phyloP scores from a whole-genome alignment of 768 basidiomycete species.

The Cystobasidium ongulense region DNA sequence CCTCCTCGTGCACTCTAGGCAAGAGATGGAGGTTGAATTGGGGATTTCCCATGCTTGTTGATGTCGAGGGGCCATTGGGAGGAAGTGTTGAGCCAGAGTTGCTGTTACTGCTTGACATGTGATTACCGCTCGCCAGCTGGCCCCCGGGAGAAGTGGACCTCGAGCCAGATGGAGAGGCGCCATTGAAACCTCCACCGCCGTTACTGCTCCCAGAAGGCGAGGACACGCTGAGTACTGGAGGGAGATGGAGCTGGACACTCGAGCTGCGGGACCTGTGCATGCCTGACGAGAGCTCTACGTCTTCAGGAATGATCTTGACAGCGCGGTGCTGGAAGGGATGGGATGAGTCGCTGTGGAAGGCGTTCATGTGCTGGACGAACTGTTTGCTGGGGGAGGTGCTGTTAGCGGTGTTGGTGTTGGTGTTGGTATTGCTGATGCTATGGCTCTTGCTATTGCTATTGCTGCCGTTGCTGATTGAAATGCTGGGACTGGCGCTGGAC shows the following conservation, averaged over 20 bases:
- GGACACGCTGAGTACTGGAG: background rate
- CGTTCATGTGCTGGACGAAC: background rate
- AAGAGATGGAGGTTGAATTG: background rate
- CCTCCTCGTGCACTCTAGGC: background rate
- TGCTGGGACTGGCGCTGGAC: background rate
- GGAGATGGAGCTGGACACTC: slow-evolving; percentile 24
- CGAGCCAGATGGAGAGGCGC: background rate
- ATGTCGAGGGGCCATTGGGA: background rate
- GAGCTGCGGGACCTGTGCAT: slow-evolving; percentile 11
- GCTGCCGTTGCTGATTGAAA: background rate
- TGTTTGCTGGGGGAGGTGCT: background rate
- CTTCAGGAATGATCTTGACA: slow-evolving; percentile 30
- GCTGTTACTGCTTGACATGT: background rate
- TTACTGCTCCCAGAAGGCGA: background rate
- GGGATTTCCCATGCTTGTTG: background rate
- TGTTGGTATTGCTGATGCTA: background rate
- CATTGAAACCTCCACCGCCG: background rate
- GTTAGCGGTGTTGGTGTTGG: background rate
- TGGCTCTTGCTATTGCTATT: background rate
- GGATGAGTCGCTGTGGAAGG: background rate
- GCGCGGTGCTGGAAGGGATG: slow-evolving; percentile 5
- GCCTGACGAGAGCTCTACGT: slow-evolving; percentile 21
- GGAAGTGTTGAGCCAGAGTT: too few species aligned
- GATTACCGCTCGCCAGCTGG: background rate
- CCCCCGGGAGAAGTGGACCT: slow-evolving; percentile 2